These are phyloP conservation scores for Penicillium alfredii DNA, from an alignment of 495 filamentous ascomycete genomes.

Conservation along the genomic window DNA sequence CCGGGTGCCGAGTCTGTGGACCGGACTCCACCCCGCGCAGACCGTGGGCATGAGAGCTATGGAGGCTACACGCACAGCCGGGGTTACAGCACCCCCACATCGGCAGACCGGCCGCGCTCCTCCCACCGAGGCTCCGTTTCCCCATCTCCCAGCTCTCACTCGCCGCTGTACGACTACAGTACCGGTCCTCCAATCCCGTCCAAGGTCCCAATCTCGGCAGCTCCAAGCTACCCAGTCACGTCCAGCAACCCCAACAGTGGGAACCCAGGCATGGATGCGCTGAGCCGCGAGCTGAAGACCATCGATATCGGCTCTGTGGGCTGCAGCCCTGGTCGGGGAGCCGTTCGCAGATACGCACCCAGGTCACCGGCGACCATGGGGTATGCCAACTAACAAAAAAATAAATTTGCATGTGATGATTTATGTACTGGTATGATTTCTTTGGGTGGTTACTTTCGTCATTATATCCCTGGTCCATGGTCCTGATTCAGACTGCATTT, in stretches of 20 bases:
- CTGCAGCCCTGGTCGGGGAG: constrained; percentile 26
- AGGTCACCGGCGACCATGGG: constrained; percentile 23
- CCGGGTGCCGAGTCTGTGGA: constrained; percentile 12
- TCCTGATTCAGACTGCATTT: constrained; percentile 10
- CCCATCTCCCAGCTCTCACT: constrained; percentile 28
- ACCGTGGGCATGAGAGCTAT: constrained; percentile 20
- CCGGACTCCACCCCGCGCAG: constrained; percentile 18
- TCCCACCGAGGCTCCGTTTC: constrained; percentile 28
- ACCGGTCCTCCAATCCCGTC: constrained; percentile 62
- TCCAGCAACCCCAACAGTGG: constrained; percentile 21
- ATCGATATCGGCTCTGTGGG: constrained; percentile 69
- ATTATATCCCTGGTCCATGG: constrained; percentile 5
- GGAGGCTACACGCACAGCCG: constrained; percentile 18
- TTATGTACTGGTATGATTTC: constrained; percentile 15
- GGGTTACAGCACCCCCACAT: constrained; percentile 22
- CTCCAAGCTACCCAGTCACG: constrained; percentile 25
- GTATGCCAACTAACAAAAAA: constrained; percentile 24
- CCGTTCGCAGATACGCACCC: constrained; percentile 23
- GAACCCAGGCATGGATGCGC: constrained; percentile 48
- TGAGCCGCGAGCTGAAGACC: constrained; percentile 72
- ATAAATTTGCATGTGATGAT: constrained; percentile 8
- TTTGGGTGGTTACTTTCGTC: constrained; percentile 1
- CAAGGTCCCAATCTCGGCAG: constrained; percentile 59
- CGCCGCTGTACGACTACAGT: constrained; percentile 29
- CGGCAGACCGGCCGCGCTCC: constrained; percentile 20